Conservation (phyloP, 345 rosid genomes). For the Aurinia saxatilis region DNA sequence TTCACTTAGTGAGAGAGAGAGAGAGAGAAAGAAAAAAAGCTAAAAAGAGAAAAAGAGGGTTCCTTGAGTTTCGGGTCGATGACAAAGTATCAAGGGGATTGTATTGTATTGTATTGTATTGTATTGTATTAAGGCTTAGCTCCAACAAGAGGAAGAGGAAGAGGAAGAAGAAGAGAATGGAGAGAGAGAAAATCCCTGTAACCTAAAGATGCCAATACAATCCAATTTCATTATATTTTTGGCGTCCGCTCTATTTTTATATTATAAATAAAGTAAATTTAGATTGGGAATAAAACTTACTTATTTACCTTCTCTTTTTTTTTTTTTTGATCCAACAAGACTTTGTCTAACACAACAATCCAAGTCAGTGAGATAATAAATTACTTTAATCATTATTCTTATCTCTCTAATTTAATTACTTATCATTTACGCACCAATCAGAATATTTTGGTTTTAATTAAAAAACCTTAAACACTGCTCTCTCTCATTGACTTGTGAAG, state of each 20-base stretch:
- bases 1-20: background rate
- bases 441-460: background rate
- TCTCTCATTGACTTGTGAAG: conserved; percentile 18
- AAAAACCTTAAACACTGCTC: too few species aligned
- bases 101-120: background rate
- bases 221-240: conserved; percentile 23
- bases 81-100: conserved; percentile 17
- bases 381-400: too few species aligned
- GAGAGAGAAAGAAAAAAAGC: conserved; percentile 1
- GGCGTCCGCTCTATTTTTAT: conserved; percentile 26
- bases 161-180: background rate
- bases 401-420: background rate
- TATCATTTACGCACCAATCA: background rate
- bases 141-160: background rate
- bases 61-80: conserved; percentile 13
- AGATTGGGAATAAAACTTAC: background rate
- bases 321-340: too few species aligned
- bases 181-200: conserved; percentile 8
- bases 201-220: conserved; percentile 23
- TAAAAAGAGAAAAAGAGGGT: conserved; percentile 10
- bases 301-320: background rate
- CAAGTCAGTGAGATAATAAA: background rate
- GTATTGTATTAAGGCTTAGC: too few species aligned
- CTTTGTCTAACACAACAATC: conserved; percentile 10
- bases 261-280: too few species aligned